phyloP scores from a whole-genome alignment of 495 filamentous ascomycete species.

The Massariosphaeria phaeospora region DNA sequence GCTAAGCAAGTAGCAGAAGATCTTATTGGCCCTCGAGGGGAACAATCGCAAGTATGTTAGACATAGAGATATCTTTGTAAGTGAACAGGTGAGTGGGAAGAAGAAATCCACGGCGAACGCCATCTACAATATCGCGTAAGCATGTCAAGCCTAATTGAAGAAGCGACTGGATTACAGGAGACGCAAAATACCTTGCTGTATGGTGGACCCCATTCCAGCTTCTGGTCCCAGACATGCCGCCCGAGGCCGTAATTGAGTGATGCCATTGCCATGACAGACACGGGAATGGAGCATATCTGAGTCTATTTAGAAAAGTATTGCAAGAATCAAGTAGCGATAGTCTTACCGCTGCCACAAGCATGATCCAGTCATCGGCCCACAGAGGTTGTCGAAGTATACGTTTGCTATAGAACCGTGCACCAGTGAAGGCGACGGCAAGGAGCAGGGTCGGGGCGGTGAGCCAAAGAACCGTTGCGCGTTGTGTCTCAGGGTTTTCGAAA shows the following conservation, averaged over 20 bases:
- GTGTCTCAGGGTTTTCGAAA: constrained; percentile 15
- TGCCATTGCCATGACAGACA: constrained; percentile 10
- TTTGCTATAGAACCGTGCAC: constrained; percentile 22
- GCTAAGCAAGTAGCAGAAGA: constrained; percentile 20
- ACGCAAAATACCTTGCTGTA: constrained; percentile 21
- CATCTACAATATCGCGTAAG: constrained; percentile 11
- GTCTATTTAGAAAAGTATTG: not conserved
- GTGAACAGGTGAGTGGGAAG: constrained; percentile 18
- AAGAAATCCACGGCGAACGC: constrained; percentile 14
- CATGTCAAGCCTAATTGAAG: not conserved
- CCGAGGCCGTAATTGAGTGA: constrained; percentile 23
- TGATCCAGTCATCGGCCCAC: constrained; percentile 23
- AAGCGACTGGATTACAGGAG: not conserved
- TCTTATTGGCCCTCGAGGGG: constrained; percentile 18
- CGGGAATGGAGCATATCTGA: constrained; percentile 14
- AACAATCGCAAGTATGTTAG: constrained; percentile 28
- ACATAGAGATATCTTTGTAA: constrained; percentile 27
- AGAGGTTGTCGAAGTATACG: constrained; percentile 10
- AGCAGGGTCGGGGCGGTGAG: constrained; percentile 11
- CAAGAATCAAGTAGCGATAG: not conserved
- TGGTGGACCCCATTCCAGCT: constrained; percentile 15
- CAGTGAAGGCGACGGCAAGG: constrained; percentile 15
- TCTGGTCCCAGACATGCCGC: constrained; percentile 25
- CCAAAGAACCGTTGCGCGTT: constrained; percentile 9
- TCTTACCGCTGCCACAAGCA: constrained; percentile 17